Percentiles rank a stretch among this genome's conserved stretches.
phyloP scores from a whole-genome alignment of 139 green algal genomes.

The Chlamydomonas incerta region DNA sequence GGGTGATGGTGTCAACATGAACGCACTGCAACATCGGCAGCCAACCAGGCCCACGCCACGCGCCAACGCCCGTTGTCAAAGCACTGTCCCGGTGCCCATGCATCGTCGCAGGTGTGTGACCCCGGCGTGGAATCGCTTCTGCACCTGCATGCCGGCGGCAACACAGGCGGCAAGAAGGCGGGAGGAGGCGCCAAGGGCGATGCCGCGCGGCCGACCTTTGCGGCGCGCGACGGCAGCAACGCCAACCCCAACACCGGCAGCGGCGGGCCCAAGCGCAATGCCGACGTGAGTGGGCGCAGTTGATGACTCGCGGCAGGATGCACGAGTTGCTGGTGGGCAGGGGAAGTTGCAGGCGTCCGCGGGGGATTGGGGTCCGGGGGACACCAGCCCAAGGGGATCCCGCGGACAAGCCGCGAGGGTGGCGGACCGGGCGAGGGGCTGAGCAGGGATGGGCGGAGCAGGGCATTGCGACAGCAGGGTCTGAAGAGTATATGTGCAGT shows the following conservation, averaged over 20 bases:
- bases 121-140: slow-evolving; percentile 68
- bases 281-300: background rate
- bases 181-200: background rate
- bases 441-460: too few species aligned
- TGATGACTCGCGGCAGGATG: background rate
- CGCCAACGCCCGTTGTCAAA: too few species aligned
- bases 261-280: slow-evolving; percentile 67
- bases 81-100: too few species aligned
- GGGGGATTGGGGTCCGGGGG: too few species aligned
- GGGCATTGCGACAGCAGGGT: background rate
- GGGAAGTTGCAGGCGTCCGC: too few species aligned
- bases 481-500: too few species aligned
- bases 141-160: slow-evolving; percentile 68
- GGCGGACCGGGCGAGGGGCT: too few species aligned
- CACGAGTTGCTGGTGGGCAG: background rate
- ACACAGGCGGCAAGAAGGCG: slow-evolving; percentile 1
- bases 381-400: too few species aligned
- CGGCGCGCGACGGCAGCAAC: slow-evolving; percentile 54
- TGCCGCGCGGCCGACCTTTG: background rate
- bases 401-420: too few species aligned
- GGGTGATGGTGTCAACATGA: too few species aligned
- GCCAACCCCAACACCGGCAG: slow-evolving; percentile 77
- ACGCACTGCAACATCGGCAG: too few species aligned
- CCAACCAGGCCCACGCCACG: too few species aligned
- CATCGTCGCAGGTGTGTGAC: slow-evolving; percentile 50